Base-by-base conservation (phyloP, 1,284 basidiomycete genomes). In the Coniophora puteana region DNA sequence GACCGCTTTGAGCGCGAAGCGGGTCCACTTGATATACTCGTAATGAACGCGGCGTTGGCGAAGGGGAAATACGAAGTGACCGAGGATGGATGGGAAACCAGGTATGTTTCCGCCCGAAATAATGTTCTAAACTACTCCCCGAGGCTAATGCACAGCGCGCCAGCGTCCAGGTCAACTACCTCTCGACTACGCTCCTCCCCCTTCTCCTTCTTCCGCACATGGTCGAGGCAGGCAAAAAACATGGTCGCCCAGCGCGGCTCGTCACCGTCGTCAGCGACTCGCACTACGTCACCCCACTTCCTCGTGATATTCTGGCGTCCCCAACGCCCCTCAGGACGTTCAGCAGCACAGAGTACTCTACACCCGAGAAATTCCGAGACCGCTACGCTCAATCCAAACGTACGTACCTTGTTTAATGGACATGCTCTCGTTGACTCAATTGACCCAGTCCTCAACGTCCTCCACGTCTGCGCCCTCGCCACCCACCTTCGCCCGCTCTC, bases 1-100 rank as follows among this genome's bases (percentile, higher is more conserved):
- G 51, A 58, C 20, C 43, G 38, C 23, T 54, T 61, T 22, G 53
- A 54, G 25, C 47, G 49, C 12, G 60, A 63, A 5, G 8, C 8
- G 20, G 17, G 14, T 10, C 51, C 44, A 13, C 52, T 68, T 4
- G 65, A 66, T 39, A 54, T 66, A 16, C 46, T 66, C 8, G 49
- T 66, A 5, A 51, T 47, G 21, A 68, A 67, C 40, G 66, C 65
- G 1, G 66, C 48, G 0, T 30, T 63, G 10, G 27, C 38, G 2
- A 20, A 27, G 13, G 4, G 4, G 3, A 35, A 45, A 6, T 60
- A 58, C 43, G 40, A 36, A 14, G 26, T 20, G 22, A 60, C 61
- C 1, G 34, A 35, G 4, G 62, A 65, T 35, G 57, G 55, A 2
- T 66, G 58, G 58, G 65, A 66, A 46, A 41, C 46, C 4, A 44